Conservation (phyloP, 371 early-diverging fungal species). For the Cokeromyces recurvatus region DNA sequence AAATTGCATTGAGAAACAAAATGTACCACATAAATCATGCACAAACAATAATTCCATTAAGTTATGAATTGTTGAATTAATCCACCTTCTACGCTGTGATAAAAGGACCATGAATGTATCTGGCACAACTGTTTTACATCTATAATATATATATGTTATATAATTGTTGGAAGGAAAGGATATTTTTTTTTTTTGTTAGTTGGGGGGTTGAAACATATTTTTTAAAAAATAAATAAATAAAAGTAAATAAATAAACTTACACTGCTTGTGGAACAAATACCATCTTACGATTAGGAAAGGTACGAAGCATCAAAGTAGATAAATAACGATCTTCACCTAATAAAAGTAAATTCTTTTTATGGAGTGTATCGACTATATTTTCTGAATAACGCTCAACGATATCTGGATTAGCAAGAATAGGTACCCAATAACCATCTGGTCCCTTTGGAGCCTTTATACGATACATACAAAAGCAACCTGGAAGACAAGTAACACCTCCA, state of each 20-base stretch:
- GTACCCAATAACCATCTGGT: constrained; percentile 59
- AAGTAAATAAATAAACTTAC: constrained; percentile 8
- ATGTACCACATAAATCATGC: constrained; percentile 85
- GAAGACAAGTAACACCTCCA: constrained; percentile 96
- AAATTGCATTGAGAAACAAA: constrained; percentile 90
- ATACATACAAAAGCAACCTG: constrained; percentile 95
- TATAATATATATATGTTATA: too few relatives aligned
- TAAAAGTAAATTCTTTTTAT: constrained; percentile 91
- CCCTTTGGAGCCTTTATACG: constrained; percentile 83
- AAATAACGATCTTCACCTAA: constrained; percentile 96
- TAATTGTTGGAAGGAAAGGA: too few relatives aligned
- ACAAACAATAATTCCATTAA: constrained; percentile 82
- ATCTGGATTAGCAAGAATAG: constrained; percentile 82
- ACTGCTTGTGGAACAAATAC: constrained; percentile 89
- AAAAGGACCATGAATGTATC: constrained; percentile 73
- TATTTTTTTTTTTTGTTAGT: neutral
- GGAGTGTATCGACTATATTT: constrained; percentile 87
- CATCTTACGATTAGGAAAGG: constrained; percentile 88
- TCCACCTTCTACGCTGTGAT: constrained; percentile 88
- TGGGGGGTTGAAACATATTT: too few relatives aligned
- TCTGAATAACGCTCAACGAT: constrained; percentile 88
- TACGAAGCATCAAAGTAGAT: constrained; percentile 90
- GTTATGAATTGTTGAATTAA: constrained; percentile 88
- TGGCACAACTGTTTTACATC: constrained; percentile 84
- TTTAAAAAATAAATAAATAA: too few relatives aligned